These are phyloP conservation scores for Craspedostauros australis DNA, from an alignment of 108 stramenopile species.

Conservation along the genomic window DNA sequence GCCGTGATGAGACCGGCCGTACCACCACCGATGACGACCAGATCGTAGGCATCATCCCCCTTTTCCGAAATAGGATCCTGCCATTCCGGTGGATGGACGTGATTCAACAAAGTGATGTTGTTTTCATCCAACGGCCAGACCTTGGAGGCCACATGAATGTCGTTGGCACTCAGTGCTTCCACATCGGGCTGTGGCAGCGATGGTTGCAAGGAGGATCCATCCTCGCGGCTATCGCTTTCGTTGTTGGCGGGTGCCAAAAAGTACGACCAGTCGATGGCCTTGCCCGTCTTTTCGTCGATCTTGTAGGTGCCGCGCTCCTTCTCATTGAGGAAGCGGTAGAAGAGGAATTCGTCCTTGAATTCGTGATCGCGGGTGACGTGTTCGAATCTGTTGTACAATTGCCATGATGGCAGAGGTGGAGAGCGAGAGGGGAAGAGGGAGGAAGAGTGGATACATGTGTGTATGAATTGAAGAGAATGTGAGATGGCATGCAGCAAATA, in stretches of 20 bases:
- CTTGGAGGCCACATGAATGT: conserved; percentile 40
- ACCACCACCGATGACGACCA: conserved; percentile 80
- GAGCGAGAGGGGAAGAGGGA: no score
- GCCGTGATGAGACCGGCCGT: conserved; percentile 71
- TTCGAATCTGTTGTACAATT: conserved; percentile 28
- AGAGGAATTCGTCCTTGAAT: conserved; percentile 48
- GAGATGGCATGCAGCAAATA: no score
- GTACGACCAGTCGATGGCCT: conserved; percentile 39
- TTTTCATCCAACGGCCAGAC: conserved; percentile 71
- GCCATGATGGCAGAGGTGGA: no score
- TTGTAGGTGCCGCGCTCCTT: conserved; percentile 34
- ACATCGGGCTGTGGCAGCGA: conserved; percentile 27
- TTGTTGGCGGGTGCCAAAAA: conserved; percentile 36
- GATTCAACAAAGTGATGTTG: conserved; percentile 52
- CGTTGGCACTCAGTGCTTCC: conserved; percentile 32
- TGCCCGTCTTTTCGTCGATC: conserved; percentile 32
- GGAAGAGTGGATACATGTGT: no score
- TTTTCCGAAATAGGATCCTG: conserved; percentile 37
- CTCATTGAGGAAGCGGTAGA: conserved; percentile 47
- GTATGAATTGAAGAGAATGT: no score
- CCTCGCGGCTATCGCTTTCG: neutral
- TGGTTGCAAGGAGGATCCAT: conserved; percentile 23
- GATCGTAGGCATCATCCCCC: conserved; percentile 51
- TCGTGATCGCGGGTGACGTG: conserved; percentile 33
- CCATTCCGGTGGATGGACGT: conserved; percentile 78